phyloP scores from a whole-genome alignment of 768 basidiomycete genomes.

The Russula ochroleuca region DNA sequence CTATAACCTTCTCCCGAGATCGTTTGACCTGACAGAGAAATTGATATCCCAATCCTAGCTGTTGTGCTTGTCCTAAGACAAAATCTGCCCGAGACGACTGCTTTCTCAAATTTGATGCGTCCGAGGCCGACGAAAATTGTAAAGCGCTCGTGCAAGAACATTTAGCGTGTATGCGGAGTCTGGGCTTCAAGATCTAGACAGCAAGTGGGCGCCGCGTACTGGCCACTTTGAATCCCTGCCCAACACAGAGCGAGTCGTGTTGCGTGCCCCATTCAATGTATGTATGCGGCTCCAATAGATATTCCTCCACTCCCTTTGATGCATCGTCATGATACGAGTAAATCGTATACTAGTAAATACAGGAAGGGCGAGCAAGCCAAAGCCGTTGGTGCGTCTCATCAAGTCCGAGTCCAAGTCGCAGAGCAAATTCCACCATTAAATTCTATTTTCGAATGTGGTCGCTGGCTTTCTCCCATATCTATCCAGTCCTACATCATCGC shows the following conservation, averaged over 20 bases:
- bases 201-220: neutral
- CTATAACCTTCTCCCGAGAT: neutral
- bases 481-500: neutral
- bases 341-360: neutral
- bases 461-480: neutral
- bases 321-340: neutral
- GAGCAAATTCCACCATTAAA: too few relatives aligned
- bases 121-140: slow-evolving; percentile 74
- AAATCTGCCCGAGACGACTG: slow-evolving; percentile 93
- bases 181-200: slow-evolving; percentile 80
- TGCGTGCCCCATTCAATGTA: neutral
- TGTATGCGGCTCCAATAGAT: neutral
- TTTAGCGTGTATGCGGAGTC: slow-evolving; percentile 82
- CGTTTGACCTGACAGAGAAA: neutral
- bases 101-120: slow-evolving; percentile 69
- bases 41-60: slow-evolving; percentile 45
- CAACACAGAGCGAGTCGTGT: neutral
- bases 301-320: neutral
- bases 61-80: slow-evolving; percentile 93
- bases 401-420: neutral
- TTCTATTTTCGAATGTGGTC: neutral
- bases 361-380: neutral
- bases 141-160: slow-evolving; percentile 74
- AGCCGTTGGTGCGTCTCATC: neutral
- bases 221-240: neutral